Evolutionary conservation across 305 asterid genomes (phyloP).

Genomic region (Fraxinus greggii): DNA sequence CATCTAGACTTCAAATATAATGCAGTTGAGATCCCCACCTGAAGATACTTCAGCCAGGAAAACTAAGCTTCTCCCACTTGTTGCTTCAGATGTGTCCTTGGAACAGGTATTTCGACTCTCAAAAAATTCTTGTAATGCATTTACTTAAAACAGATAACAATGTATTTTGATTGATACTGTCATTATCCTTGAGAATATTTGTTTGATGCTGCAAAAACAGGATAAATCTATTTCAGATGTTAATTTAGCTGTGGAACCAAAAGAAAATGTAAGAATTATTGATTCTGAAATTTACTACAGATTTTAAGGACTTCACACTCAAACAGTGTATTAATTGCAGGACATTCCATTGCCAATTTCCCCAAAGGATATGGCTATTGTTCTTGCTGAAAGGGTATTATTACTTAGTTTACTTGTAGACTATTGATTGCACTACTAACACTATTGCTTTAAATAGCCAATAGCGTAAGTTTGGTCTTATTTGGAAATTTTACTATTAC

Average conservation of each 20-base stretch:
- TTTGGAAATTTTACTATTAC: background rate
- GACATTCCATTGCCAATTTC: constrained; percentile 4
- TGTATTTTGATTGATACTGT: background rate
- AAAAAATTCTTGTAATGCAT: background rate
- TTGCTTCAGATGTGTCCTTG: constrained; percentile 33
- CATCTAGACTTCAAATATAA: constrained; percentile 10
- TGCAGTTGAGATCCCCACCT: constrained; percentile 41
- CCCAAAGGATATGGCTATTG: constrained; percentile 12
- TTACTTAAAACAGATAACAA: constrained; percentile 9
- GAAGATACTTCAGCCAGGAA: constrained; percentile 43
- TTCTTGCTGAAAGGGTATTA: constrained; percentile 24
- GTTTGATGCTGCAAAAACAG: constrained; percentile 31
- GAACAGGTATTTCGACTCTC: constrained; percentile 44
- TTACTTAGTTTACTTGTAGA: background rate
- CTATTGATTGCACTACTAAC: background rate
- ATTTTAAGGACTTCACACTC: constrained; percentile 21
- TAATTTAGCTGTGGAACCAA: constrained; percentile 23
- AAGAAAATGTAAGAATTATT: constrained; percentile 26
- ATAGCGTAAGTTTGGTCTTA: background rate
- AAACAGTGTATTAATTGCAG: constrained; percentile 24
- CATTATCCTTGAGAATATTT: background rate
- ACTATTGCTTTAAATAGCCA: background rate
- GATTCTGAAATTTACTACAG: background rate
- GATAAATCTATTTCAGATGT: constrained; percentile 32
- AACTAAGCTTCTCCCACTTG: constrained; percentile 31